Conservation (phyloP, 2,329 filamentous ascomycete genomes). For the Cladosporium halotolerans region DNA sequence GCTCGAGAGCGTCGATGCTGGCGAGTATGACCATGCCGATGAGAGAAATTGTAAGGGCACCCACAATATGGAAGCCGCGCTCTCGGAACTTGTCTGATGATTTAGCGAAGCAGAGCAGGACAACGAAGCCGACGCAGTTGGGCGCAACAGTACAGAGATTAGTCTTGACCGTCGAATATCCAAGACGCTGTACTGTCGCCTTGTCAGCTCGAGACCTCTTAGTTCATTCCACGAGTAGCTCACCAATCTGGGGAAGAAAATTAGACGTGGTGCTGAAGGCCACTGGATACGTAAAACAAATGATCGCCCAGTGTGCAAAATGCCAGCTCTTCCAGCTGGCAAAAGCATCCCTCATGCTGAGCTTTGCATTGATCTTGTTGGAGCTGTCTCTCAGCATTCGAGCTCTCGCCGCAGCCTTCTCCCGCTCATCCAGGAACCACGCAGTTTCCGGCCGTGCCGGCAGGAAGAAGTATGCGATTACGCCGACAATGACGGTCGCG, state of each 20-base stretch:
- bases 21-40: constrained; percentile 41
- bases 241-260: too few species aligned
- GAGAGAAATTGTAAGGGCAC: constrained; percentile 35
- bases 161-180: constrained; percentile 40
- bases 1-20: constrained; percentile 36
- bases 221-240: too few species aligned
- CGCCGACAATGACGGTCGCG: constrained; percentile 31
- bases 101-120: constrained; percentile 40
- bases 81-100: constrained; percentile 42
- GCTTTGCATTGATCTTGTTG: constrained; percentile 31
- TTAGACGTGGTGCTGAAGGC: constrained; percentile 36
- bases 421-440: constrained; percentile 34
- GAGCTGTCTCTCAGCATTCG: constrained; percentile 44
- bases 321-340: constrained; percentile 38
- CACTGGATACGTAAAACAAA: constrained; percentile 44
- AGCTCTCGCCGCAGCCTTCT: constrained; percentile 36
- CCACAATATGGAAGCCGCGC: constrained; percentile 42
- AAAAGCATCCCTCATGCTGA: constrained; percentile 39
- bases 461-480: constrained; percentile 31
- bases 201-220: too few species aligned
- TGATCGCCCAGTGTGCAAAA: constrained; percentile 41
- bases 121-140: constrained; percentile 42
- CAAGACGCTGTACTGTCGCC: constrained; percentile 39
- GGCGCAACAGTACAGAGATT: constrained; percentile 47
- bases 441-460: constrained; percentile 30